These are phyloP conservation scores for Penstemon barbatus DNA, from an alignment of 257 asterid species.

Conservation along the genomic window DNA sequence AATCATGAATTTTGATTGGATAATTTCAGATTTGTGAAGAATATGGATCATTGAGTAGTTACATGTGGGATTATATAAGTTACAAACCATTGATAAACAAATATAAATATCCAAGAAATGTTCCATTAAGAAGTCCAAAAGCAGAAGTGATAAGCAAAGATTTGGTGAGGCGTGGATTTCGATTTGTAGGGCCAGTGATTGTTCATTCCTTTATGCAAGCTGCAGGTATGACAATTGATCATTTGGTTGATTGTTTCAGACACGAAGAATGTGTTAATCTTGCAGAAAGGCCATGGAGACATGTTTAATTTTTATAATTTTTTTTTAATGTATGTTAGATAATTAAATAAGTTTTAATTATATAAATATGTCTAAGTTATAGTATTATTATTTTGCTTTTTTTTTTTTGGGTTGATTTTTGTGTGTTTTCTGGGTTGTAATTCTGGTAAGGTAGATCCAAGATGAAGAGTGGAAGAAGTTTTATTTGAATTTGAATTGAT, in stretches of 20 bases:
- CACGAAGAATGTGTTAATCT: constrained; percentile 65
- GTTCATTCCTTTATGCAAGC: constrained; percentile 92
- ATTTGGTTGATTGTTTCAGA: constrained; percentile 78
- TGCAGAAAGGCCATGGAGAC: constrained; percentile 98
- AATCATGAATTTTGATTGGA: background rate
- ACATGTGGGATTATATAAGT: constrained; percentile 76
- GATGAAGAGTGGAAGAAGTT: no score
- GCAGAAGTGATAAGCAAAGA: constrained; percentile 91
- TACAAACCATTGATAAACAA: constrained; percentile 80
- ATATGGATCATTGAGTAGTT: constrained; percentile 80
- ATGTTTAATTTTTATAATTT: constrained; percentile 41
- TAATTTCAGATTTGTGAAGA: constrained; percentile 58
- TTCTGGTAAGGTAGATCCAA: no score
- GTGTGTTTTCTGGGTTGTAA: no score
- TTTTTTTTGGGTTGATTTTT: no score
- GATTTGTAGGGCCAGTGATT: constrained; percentile 88
- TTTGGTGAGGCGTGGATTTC: constrained; percentile 68
- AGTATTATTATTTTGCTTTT: no score
- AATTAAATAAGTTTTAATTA: background rate
- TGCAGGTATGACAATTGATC: constrained; percentile 82
- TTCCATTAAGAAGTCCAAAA: constrained; percentile 81
- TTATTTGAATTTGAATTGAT: no score
- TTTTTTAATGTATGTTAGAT: background rate
- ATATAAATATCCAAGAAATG: constrained; percentile 66
- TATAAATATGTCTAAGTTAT: no score